Percentiles rank a stretch among this genome's conserved stretches.
phyloP scores from a whole-genome alignment of 139 green algal genomes.

The Picocystis salinarum region DNA sequence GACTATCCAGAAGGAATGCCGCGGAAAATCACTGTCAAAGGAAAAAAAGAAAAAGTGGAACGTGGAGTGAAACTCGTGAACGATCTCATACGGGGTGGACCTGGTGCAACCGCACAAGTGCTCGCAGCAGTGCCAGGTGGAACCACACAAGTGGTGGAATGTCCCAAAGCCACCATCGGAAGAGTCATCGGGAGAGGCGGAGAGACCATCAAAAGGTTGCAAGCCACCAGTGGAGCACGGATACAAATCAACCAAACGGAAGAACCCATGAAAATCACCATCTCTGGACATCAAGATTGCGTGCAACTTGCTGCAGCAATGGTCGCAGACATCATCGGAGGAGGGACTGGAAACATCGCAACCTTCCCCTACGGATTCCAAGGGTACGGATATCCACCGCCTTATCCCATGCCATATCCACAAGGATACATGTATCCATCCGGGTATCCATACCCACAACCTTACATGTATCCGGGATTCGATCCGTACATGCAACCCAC shows the following conservation, averaged over 20 bases:
- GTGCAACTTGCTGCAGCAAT: constrained; percentile 25
- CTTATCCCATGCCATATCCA: too few relatives aligned
- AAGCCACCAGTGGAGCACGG: constrained; percentile 50
- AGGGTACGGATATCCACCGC: too few relatives aligned
- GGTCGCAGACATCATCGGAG: constrained; percentile 34
- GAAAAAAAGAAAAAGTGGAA: constrained; percentile 32
- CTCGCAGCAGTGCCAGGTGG: constrained; percentile 42
- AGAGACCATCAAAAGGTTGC: constrained; percentile 83
- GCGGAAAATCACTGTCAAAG: constrained; percentile 49
- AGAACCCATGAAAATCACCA: constrained; percentile 63
- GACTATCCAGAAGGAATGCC: constrained; percentile 13
- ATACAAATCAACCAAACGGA: constrained; percentile 75
- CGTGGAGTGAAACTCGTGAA: constrained; percentile 48
- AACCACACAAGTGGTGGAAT: constrained; percentile 40
- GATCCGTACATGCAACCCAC: too few relatives aligned
- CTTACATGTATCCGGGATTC: too few relatives aligned
- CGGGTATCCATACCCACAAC: too few relatives aligned
- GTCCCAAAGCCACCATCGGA: constrained; percentile 70
- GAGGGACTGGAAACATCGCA: too few relatives aligned
- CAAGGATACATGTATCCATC: too few relatives aligned
- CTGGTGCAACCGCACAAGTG: too few relatives aligned
- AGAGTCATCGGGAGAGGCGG: constrained; percentile 83
- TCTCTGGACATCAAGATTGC: constrained; percentile 36
- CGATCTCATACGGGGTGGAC: constrained; percentile 68
- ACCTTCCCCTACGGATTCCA: too few relatives aligned